Evolutionary conservation across 441 rosid genomes (phyloP).

Genomic region (Pelargonium citronellum): DNA sequence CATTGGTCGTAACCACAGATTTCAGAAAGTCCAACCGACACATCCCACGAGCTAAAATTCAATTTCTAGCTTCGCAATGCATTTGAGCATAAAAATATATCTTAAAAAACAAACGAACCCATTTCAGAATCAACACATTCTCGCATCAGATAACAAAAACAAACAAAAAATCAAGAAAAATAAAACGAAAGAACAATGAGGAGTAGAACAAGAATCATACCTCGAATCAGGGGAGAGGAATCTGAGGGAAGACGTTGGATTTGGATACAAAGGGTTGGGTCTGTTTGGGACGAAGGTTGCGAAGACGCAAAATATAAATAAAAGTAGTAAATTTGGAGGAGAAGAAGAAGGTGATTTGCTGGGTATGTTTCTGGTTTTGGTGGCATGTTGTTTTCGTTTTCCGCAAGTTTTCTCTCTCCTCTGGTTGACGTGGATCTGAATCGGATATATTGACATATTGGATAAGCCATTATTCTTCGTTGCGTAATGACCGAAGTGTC

Average conservation of each 20-base stretch:
- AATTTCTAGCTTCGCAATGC: conserved; percentile 18
- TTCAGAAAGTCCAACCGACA: neutral
- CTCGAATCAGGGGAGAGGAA: neutral
- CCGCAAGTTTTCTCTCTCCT: neutral
- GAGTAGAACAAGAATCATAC: neutral
- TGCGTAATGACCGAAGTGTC: neutral
- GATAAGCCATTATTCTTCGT: conserved; percentile 16
- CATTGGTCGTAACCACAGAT: neutral
- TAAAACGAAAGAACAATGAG: neutral
- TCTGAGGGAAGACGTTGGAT: neutral
- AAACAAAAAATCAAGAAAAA: neutral
- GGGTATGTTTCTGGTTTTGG: conserved; percentile 7
- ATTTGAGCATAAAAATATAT: conserved; percentile 13
- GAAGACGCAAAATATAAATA: neutral
- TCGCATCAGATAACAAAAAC: neutral
- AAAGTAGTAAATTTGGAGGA: neutral
- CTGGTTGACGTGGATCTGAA: conserved; percentile 30
- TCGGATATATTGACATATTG: conserved; percentile 15
- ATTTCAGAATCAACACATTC: conserved; percentile 13
- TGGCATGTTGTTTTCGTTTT: conserved; percentile 5
- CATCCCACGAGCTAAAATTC: neutral
- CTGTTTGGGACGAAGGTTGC: neutral
- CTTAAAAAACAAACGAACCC: conserved; percentile 11
- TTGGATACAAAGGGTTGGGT: neutral
- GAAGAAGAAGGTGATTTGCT: neutral